Base-by-base conservation (phyloP, 2,329 filamentous ascomycete species). In the Kalmusia sp. region DNA sequence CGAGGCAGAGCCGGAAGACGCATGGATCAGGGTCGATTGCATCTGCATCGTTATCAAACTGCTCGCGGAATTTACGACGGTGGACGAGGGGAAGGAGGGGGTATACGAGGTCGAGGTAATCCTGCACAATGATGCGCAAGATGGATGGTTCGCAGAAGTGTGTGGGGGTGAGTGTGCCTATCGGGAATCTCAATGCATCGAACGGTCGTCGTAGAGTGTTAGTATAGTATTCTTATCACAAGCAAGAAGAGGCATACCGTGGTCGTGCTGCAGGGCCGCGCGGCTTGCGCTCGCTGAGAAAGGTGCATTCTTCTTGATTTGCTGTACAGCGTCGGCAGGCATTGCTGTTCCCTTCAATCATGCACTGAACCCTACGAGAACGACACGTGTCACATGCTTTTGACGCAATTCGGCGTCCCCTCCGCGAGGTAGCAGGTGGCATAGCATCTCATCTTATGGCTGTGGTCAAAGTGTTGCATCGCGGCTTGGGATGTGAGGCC, bases 331-430 rank as follows among this genome's bases (percentile, higher is more conserved):
- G 33, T 15, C 41, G 40, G 33, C 58, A 59, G 12, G 45, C 25
- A 2, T 49, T 19, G 24, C 25, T 50, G 15, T 61, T 51, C 6
- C 34, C 52, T 3, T 57, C 58, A 33, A 59, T 51, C 19, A 45
- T 43, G 34, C 53, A 61, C 41, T 58, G 53, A 3, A 61, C 51
- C 27, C 57, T 59, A 17, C 56, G 53, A n/a, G 50, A 35, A 9
- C 58, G 52, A 40, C 58, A 61, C 3, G 19, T 27, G 25, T 57
- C 55, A 51, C 58, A 61, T 48, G 58, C 55, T 52, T 53, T 61
- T 17, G 58, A 57, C 6, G 55, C 48, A 25, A 61, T 61, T 11
- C 54, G 47, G 28, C 53, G 49, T 12, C 55, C 55, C 19, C 38
- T 27, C 11, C 58, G 50, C 12, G 58, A 58, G 30, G 43, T 40